Evolutionary conservation across 2,329 filamentous ascomycete species (phyloP).

Genomic region (Cladosporium sp.): DNA sequence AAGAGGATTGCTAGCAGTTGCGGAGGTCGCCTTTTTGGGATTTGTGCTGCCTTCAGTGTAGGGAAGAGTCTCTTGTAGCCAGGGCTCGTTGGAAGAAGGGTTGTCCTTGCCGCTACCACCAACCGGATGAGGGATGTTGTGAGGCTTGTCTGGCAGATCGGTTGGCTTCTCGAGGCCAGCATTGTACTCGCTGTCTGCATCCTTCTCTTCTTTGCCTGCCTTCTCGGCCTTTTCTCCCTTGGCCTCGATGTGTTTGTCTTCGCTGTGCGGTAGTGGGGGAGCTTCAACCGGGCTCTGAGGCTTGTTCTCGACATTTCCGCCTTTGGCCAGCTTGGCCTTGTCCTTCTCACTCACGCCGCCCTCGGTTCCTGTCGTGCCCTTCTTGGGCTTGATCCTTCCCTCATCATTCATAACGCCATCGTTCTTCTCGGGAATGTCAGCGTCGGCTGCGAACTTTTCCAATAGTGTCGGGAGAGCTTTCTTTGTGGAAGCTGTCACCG

Average conservation of each 20-base stretch:
- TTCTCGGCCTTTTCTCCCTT: slow-evolving; percentile 34
- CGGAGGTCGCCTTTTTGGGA: slow-evolving; percentile 37
- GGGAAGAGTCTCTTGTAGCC: slow-evolving; percentile 43
- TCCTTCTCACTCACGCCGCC: slow-evolving; percentile 87
- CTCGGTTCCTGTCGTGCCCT: slow-evolving; percentile 85
- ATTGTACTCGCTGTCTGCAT: slow-evolving; percentile 39
- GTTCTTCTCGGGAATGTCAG: slow-evolving; percentile 56
- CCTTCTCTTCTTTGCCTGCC: slow-evolving; percentile 41
- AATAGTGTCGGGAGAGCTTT: slow-evolving; percentile 40
- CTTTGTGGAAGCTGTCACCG: slow-evolving; percentile 30
- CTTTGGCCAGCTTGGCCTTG: slow-evolving; percentile 70
- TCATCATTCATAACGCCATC: slow-evolving; percentile 94
- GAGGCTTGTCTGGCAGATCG: slow-evolving; percentile 76
- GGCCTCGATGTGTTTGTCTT: slow-evolving; percentile 66
- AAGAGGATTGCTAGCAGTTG: slow-evolving; percentile 29
- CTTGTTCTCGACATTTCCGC: slow-evolving; percentile 67
- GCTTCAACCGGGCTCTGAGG: slow-evolving; percentile 84
- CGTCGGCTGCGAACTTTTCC: slow-evolving; percentile 45
- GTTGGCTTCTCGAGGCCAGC: slow-evolving; percentile 45
- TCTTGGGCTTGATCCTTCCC: slow-evolving; percentile 71
- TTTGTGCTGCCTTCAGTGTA: slow-evolving; percentile 39
- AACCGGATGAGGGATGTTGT: slow-evolving; percentile 69
- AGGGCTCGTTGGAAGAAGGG: slow-evolving; percentile 22
- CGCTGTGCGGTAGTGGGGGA: slow-evolving; percentile 77
- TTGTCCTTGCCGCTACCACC: slow-evolving; percentile 28